Conservation (phyloP, 1,139 yeast species). For the Diutina mesorugosa region DNA sequence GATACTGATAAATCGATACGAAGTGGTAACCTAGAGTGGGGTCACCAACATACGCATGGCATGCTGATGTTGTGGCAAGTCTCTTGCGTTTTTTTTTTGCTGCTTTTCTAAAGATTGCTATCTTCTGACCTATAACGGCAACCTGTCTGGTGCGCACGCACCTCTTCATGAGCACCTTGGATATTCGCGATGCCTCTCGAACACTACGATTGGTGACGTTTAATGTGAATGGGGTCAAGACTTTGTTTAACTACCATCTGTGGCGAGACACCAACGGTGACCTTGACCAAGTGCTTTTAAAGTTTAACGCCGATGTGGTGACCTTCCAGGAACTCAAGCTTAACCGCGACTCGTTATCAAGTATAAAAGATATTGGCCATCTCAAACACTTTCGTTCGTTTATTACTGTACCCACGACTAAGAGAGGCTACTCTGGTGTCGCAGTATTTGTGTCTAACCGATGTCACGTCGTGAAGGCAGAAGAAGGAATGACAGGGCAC, state of each 20-base stretch:
- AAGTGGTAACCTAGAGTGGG: background rate
- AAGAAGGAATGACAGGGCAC: conserved; percentile 82
- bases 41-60: too few relatives aligned
- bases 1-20: background rate
- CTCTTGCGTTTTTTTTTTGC: background rate
- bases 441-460: conserved; percentile 65
- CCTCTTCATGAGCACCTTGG: background rate
- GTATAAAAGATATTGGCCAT: conserved; percentile 33
- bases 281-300: conserved; percentile 35
- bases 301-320: conserved; percentile 60
- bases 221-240: conserved; percentile 77
- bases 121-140: background rate
- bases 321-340: conserved; percentile 79
- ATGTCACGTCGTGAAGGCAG: conserved; percentile 55
- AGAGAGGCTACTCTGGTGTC: conserved; percentile 87
- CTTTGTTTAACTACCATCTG: conserved; percentile 70
- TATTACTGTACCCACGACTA: conserved; percentile 50
- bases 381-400: conserved; percentile 49
- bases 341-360: conserved; percentile 20
- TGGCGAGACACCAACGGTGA: conserved; percentile 48
- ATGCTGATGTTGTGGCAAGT: too few relatives aligned
- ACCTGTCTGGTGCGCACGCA: background rate
- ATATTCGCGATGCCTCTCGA: background rate
- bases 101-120: background rate
- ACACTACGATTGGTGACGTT: conserved; percentile 47